phyloP scores from a whole-genome alignment of 345 rosid species.

The Bruguiera sexangula region DNA sequence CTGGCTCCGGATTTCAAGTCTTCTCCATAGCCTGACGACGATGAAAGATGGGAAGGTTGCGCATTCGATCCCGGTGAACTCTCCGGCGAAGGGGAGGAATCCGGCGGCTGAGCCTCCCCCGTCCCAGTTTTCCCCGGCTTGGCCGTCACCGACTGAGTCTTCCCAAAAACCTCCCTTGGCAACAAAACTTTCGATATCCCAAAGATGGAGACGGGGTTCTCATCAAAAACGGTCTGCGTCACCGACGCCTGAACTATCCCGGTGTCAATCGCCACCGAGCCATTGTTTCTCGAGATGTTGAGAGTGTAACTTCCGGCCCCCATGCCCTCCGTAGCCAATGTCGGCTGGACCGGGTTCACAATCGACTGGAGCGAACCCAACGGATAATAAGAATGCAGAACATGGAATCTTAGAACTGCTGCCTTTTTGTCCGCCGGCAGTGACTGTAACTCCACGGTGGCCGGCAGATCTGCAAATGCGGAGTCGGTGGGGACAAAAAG shows the following conservation, averaged over 20 bases:
- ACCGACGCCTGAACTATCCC: constrained; percentile 79
- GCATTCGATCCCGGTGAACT: constrained; percentile 31
- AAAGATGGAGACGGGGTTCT: constrained; percentile 82
- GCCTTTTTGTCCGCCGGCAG: constrained; percentile 70
- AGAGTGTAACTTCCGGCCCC: constrained; percentile 81
- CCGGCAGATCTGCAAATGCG: constrained; percentile 74
- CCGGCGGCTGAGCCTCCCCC: constrained; percentile 47
- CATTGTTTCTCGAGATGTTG: constrained; percentile 76
- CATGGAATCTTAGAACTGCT: constrained; percentile 71
- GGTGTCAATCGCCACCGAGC: constrained; percentile 68
- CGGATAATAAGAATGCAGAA: constrained; percentile 84
- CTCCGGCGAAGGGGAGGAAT: constrained; percentile 43
- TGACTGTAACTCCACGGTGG: constrained; percentile 56
- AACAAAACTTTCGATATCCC: constrained; percentile 80
- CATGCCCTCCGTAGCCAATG: constrained; percentile 74
- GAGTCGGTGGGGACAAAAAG: constrained; percentile 79
- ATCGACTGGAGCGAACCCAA: constrained; percentile 86
- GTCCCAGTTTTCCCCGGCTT: constrained; percentile 32
- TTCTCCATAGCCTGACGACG: constrained; percentile 48
- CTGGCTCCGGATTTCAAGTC: constrained; percentile 35
- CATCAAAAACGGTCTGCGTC: constrained; percentile 81
- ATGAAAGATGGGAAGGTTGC: constrained; percentile 39
- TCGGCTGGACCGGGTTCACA: constrained; percentile 87
- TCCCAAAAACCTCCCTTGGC: constrained; percentile 69
- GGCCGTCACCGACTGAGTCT: constrained; percentile 24